Base-by-base conservation (phyloP, 1,284 basidiomycete genomes). In the Vanrija humicola region DNA sequence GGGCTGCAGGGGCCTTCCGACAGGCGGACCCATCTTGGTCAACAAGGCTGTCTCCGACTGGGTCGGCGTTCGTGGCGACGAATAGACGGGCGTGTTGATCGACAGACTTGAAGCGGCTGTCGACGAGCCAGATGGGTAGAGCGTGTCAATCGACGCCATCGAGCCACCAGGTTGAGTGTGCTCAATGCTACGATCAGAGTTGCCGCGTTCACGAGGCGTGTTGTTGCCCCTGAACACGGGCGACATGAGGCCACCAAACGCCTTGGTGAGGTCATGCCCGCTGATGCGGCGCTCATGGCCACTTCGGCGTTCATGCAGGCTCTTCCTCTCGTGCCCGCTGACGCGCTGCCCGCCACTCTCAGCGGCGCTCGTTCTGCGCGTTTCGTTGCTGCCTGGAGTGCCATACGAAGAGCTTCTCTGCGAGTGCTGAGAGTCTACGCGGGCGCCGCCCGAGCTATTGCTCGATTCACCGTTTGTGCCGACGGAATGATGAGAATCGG, bases 1-100 rank as follows among this genome's bases (percentile, higher is more conserved):
- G 0, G 77, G 73, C 3, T 85, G 82, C 82, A 96, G 86, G 0
- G 89, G 85, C 28, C 65, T 67, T 3, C 65, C 68, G 6, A 64
- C 52, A 21, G 65, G 64, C 9, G 64, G n/a, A 18, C 40, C 44
- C 34, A 50, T 28, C 34, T 34, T 34, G 34, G 34, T 15, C 12
- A 34, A 15, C 34, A 34, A 15, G 14, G 34, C 34, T 15, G 34
- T 12, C 14, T 34, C 34, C 34, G 34, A 34, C 34, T 34, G 34
- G 34, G 34, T 34, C 12, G 34, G 34, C 34, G 34, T 34, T 34
- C 12, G 9, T 34, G 34, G 34, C 12, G 34, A 34, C 9, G 34
- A 34, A 2, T 15, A 5, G 34, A 12, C 34, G 9, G 34, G 34
- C 4, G 34, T 34, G 34, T 34, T 34, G 34, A 34, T 34, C 34